Base-by-base conservation (phyloP, 108 stramenopile species). In the Nitzschia sp. region DNA sequence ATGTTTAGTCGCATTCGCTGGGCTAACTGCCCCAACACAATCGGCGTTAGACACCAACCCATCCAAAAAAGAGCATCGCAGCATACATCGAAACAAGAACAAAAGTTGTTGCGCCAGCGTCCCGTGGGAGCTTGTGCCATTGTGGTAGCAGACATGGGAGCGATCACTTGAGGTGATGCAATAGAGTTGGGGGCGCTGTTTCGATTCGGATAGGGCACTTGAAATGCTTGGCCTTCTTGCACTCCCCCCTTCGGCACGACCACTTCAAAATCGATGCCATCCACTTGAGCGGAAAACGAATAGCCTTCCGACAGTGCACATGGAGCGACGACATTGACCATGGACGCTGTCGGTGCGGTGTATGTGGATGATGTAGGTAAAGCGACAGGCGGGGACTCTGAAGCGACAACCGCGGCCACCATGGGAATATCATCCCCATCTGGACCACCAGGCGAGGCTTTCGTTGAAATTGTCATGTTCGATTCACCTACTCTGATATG, bases 21-120 rank as follows among this genome's bases (percentile, higher is more conserved):
- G 79, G 76, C 66, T 45, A 85, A 34, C 34, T 85, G 85, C 24
- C 70, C 84, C n/a, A 79, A 19, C 17, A 76, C 23, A 21, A 55
- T 26, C 27, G 46, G 24, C 0, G 53, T n/a, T n/a, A n/a, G n/a
- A n/a, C n/a, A n/a, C n/a, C n/a, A n/a, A n/a, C n/a, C n/a, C n/a
- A n/a, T 55, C 24, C 67, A 75, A 54, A 27, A 75, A 19, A 29
- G 66, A 49, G 33, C 66, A 19, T 27, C 5, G 34, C 45, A 60
- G 26, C 30, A 70, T 46, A 45, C 53, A 9, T 64, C 71, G 31
- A 46, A 72, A 72, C 71, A 72, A 55, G 18, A 17, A 5, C 46
- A 72, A n/a, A 72, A 33, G 8, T 13, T 17, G 34, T 65, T 45
- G 17, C 71, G 51, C 71, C 71, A 72, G 19, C 24, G 26, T 26